phyloP scores from a whole-genome alignment of 495 filamentous ascomycete species.

The Neurospora sp. region DNA sequence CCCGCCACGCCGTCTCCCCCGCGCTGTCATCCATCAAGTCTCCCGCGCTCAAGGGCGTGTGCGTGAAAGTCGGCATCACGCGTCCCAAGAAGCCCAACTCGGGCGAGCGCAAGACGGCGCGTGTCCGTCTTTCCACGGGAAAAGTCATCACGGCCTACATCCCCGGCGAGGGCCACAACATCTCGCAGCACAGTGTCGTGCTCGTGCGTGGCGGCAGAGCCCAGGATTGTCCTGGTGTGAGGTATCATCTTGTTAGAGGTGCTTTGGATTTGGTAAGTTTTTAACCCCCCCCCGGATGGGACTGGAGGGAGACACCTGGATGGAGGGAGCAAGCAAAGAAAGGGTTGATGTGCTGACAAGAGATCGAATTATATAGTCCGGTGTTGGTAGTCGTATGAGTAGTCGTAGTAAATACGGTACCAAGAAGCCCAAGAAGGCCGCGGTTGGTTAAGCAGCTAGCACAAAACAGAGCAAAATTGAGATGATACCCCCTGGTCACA shows the following conservation, averaged over 20 bases:
- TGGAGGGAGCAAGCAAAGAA: no score
- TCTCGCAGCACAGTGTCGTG: conserved; percentile 97
- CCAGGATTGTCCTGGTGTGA: conserved; percentile 98
- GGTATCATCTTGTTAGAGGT: conserved; percentile 85
- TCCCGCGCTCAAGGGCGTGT: conserved; percentile 88
- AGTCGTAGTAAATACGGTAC: conserved; percentile 95
- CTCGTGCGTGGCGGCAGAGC: conserved; percentile 80
- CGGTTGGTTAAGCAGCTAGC: conserved; percentile 26
- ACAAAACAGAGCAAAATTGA: background rate
- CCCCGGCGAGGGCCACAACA: conserved; percentile 95
- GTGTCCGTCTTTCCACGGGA: conserved; percentile 79
- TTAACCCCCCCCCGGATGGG: no score
- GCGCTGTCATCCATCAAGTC: conserved; percentile 58
- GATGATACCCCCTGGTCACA: background rate
- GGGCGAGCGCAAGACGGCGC: conserved; percentile 83
- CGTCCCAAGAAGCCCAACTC: conserved; percentile 99
- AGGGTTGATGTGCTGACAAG: conserved; percentile 8
- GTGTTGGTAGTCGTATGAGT: conserved; percentile 72
- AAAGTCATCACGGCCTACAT: conserved; percentile 85
- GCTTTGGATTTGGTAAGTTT: conserved; percentile 81
- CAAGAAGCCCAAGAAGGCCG: conserved; percentile 86
- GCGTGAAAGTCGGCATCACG: conserved; percentile 80
- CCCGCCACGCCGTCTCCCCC: conserved; percentile 76
- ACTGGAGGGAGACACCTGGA: no score
- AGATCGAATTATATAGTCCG: conserved; percentile 43